Evolutionary conservation across 768 basidiomycete genomes (phyloP), one percentile per base, ranked within the genome.

Genomic region (Pholiota molesta): DNA sequence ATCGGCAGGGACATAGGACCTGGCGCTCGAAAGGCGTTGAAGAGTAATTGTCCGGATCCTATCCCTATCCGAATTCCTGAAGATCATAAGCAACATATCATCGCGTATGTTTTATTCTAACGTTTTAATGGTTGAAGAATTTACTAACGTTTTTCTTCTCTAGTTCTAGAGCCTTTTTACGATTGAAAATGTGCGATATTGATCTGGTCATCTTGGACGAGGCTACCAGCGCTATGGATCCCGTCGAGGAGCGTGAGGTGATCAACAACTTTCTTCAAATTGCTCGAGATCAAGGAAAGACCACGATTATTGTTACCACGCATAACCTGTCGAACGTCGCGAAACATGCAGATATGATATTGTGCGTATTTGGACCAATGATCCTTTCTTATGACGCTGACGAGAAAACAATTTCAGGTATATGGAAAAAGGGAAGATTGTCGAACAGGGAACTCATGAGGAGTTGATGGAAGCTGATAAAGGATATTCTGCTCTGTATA

Each of bases 161-260:
- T 57, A 83, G 81, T 45, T 77, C 81, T 11, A 78, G 81, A 17
- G 78, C 71, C 10, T 78, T 80, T 55, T 75, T 78, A 72, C 72
- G 75, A 54, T 55, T 72, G 40, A 69, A 67, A 52, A 72, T 68
- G 39, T 67, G 66, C 11, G 62, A 77, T 10, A 75, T 76, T 5
- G 75, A 72, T n/a, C 75, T 87, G 5, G 65, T 86, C 16, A 72
- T 84, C 14, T 73, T 82, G 7, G 86, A 88, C 61, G 84, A 86
- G 64, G 80, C 84, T 0, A 82, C 77, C 7, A 81, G 81, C 7
- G 74, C 80, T 7, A 62, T 86, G 57, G 85, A 86, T 59, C 75
- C 85, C 10, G 61, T 79, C 26, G 77, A 80, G 0, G 86, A 87
- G 66, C 76, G 71, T 16, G 73, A 78, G 0, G 68, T 86, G 21